Evolutionary conservation across 805 yeast species (phyloP).

Genomic region (Pichia nanzhaoensis): DNA sequence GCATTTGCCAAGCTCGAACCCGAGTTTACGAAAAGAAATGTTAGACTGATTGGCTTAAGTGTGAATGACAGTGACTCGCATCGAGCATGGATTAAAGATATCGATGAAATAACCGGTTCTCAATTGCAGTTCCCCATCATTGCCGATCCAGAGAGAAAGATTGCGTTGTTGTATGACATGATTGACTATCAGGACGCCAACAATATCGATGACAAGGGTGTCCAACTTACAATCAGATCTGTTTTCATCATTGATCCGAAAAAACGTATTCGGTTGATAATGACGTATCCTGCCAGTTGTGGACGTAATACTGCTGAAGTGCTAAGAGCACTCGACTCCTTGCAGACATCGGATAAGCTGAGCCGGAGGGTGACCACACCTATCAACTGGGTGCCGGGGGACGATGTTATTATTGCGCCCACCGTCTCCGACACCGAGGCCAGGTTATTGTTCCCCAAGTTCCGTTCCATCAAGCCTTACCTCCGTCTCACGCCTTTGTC

Average conservation of each 20-base stretch:
- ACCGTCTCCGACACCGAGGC: slow-evolving; percentile 56
- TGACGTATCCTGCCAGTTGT: slow-evolving; percentile 67
- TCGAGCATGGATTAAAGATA: slow-evolving; percentile 63
- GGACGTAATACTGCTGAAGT: slow-evolving; percentile 76
- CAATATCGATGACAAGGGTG: slow-evolving; percentile 58
- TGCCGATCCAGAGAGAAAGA: slow-evolving; percentile 57
- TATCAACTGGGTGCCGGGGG: slow-evolving; percentile 62
- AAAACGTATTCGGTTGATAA: slow-evolving; percentile 53
- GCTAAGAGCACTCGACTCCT: slow-evolving; percentile 61
- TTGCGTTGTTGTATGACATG: slow-evolving; percentile 62
- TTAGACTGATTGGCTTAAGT: slow-evolving; percentile 61
- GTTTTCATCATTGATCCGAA: slow-evolving; percentile 66
- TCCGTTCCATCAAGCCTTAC: slow-evolving; percentile 55
- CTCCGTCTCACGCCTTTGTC: slow-evolving; percentile 45
- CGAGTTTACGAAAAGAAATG: slow-evolving; percentile 58
- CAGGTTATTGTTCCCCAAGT: slow-evolving; percentile 52
- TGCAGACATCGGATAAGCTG: slow-evolving; percentile 52
- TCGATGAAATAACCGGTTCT: slow-evolving; percentile 59
- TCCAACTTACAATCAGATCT: slow-evolving; percentile 62
- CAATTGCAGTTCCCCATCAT: slow-evolving; percentile 57
- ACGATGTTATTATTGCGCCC: slow-evolving; percentile 69
- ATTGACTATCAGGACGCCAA: slow-evolving; percentile 63
- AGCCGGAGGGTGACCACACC: slow-evolving; percentile 57
- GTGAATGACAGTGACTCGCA: slow-evolving; percentile 60
- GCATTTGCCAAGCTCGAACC: slow-evolving; percentile 68